Conservation (phyloP, 495 filamentous ascomycete genomes). For the Penicillium goetzii region DNA sequence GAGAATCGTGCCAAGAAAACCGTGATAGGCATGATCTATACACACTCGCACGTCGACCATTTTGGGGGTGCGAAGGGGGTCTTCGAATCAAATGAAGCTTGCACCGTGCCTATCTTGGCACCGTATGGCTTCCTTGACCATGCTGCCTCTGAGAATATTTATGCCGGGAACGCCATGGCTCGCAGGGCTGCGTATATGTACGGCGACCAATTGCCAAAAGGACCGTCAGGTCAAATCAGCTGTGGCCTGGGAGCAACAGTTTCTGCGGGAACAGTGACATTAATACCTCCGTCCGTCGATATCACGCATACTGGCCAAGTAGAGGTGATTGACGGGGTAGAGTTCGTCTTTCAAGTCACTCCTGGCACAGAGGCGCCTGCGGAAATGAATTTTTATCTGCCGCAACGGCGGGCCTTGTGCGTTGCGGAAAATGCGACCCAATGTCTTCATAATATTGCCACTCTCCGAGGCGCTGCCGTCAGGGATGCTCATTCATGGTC, state of each 20-base stretch:
- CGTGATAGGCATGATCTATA: slow-evolving; percentile 27
- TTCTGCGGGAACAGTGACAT: slow-evolving; percentile 12
- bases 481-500: slow-evolving; percentile 28
- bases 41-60: slow-evolving; percentile 31
- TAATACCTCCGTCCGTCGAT: slow-evolving; percentile 23
- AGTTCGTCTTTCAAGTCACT: slow-evolving; percentile 27
- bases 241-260: slow-evolving; percentile 20
- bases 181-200: slow-evolving; percentile 30
- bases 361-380: slow-evolving; percentile 33
- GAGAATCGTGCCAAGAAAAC: slow-evolving; percentile 14
- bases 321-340: slow-evolving; percentile 20
- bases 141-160: slow-evolving; percentile 26
- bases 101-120: slow-evolving; percentile 20
- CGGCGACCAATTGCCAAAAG: slow-evolving; percentile 15
- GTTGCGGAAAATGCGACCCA: slow-evolving; percentile 30
- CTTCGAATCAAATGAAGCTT: slow-evolving; percentile 1
- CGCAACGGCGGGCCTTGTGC: slow-evolving; percentile 20
- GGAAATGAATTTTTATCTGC: slow-evolving; percentile 32
- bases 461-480: slow-evolving; percentile 28
- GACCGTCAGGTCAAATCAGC: slow-evolving; percentile 22
- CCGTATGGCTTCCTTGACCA: slow-evolving; percentile 29
- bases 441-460: slow-evolving; percentile 30
- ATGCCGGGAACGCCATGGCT: slow-evolving; percentile 24
- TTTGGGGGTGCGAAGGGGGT: slow-evolving; percentile 25
- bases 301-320: slow-evolving; percentile 20